Percentiles rank a stretch among this genome's conserved stretches.
phyloP scores from a whole-genome alignment of 768 basidiomycete genomes.

The Cyathus striatus region DNA sequence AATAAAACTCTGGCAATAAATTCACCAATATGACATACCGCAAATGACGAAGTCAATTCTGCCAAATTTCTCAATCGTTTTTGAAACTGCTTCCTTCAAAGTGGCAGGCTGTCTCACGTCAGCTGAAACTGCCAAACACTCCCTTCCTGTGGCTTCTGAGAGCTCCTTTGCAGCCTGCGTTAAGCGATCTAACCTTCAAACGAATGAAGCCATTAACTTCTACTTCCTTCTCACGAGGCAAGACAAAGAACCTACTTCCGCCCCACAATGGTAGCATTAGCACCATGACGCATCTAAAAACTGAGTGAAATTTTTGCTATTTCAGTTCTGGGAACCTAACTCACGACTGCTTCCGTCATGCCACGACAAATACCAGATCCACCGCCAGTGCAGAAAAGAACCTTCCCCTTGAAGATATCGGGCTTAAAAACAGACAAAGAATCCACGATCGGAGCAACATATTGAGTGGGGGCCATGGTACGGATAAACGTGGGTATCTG shows the following conservation, averaged over 20 bases:
- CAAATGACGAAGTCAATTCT: slow-evolving; percentile 94
- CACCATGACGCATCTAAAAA: slow-evolving; percentile 76
- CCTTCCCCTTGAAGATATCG: slow-evolving; percentile 87
- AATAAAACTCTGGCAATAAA: not conserved
- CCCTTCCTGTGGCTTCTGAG: slow-evolving; percentile 58
- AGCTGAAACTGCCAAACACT: slow-evolving; percentile 68
- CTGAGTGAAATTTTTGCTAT: slow-evolving; percentile 5
- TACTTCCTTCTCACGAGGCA: slow-evolving; percentile 3
- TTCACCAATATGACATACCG: slow-evolving; percentile 41
- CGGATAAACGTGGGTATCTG: not conserved
- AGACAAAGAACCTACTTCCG: slow-evolving; percentile 57
- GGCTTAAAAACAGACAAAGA: slow-evolving; percentile 67
- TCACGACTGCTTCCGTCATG: slow-evolving; percentile 81
- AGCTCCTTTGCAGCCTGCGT: slow-evolving; percentile 67
- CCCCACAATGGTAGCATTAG: slow-evolving; percentile 76
- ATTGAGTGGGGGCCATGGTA: slow-evolving; percentile 34
- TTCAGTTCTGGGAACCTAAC: slow-evolving; percentile 15
- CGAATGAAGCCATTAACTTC: not conserved
- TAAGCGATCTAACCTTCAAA: slow-evolving; percentile 63
- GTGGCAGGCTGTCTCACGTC: slow-evolving; percentile 80
- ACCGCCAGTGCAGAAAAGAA: slow-evolving; percentile 87
- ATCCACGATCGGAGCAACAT: slow-evolving; percentile 40
- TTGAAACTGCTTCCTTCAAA: slow-evolving; percentile 69
- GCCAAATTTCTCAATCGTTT: slow-evolving; percentile 73
- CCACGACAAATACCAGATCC: slow-evolving; percentile 89